Evolutionary conservation across 1,139 yeast species (phyloP).

Genomic region (Hyphopichia khmerensis): DNA sequence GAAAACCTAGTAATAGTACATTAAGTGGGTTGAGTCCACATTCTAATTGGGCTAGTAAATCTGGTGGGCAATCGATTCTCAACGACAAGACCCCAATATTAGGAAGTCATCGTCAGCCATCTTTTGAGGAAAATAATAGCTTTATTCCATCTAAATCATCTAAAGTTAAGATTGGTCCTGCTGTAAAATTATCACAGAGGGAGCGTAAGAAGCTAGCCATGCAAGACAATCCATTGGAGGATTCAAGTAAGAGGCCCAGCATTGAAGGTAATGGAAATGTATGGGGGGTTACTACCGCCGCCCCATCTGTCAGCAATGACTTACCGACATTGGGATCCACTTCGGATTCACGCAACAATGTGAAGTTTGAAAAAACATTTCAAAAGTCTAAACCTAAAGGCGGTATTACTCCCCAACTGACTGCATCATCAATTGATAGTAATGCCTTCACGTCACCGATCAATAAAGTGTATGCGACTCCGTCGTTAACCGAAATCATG

Average conservation of each 20-base stretch:
- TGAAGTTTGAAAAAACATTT: not conserved
- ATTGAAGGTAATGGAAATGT: conserved; percentile 5
- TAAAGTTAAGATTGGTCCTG: conserved; percentile 29
- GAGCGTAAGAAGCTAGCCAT: conserved; percentile 43
- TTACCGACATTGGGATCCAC: conserved; percentile 1
- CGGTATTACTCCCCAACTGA: not conserved
- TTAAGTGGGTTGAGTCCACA: conserved; percentile 25
- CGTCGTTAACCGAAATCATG: conserved; percentile 39
- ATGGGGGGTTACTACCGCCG: conserved; percentile 10
- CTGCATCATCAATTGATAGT: conserved; percentile 1
- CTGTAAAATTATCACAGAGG: conserved; percentile 47
- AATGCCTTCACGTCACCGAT: not conserved
- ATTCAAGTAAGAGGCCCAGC: not conserved
- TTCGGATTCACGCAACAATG: not conserved
- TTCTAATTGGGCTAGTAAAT: conserved; percentile 31
- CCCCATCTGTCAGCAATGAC: not conserved
- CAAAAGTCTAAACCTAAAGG: not conserved
- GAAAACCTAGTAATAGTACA: not conserved
- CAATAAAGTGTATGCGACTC: conserved; percentile 7
- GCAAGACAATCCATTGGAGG: not conserved
- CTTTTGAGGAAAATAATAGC: not conserved
- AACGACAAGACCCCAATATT: conserved; percentile 10
- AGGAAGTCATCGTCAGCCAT: conserved; percentile 7
- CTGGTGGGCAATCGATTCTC: conserved; percentile 15
- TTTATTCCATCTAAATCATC: conserved; percentile 10